Evolutionary conservation across 2,329 filamentous ascomycete species (phyloP), one percentile per base, ranked within the genome.

Genomic region (Aspergillus fumigatiaffinis): DNA sequence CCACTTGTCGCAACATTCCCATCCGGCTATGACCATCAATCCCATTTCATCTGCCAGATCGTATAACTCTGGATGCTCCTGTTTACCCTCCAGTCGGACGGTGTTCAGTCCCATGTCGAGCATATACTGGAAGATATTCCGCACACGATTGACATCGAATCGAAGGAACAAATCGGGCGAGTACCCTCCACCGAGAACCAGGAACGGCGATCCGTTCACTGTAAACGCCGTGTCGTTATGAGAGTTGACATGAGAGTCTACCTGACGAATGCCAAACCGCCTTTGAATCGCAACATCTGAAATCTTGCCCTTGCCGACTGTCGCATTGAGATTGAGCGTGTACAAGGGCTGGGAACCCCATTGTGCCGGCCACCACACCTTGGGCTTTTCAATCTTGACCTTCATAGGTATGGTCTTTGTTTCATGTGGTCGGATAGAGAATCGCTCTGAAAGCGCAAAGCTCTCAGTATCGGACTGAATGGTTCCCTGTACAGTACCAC

Each of bases 1-100:
- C 85, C 85, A 88, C 66, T 87, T 87, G 62, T 87, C 82, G 66
- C 85, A 88, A 68, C 85, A 88, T 59, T 87, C 84, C 84, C 84
- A 88, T 0, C 85, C 85, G 0, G 84, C 74, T 41, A 88, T 73
- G 0, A 87, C 69, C 83, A 88, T 86, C 38, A 87, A 64, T 0
- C 85, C 85, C 63, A 86, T 72, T 3, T 77, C 73, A 63, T 87
- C 84, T 1, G 84, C 82, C 1, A 86, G 72, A 0, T 82, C 75
- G 63, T 87, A 88, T 0, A 88, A 71, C 60, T 82, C 79, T 0
- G 83, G 82, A 7, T 87, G 85, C 63, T 87, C 85, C 66, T 85
- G 81, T 60, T 87, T 87, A 2, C 85, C 85, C 65, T 88, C 85
- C 0, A 87, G 77, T 2, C 85, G 82, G 23, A 88, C 74, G 0